Conservation (phyloP, 2,329 filamentous ascomycete species). For the Trichoderma sp. region DNA sequence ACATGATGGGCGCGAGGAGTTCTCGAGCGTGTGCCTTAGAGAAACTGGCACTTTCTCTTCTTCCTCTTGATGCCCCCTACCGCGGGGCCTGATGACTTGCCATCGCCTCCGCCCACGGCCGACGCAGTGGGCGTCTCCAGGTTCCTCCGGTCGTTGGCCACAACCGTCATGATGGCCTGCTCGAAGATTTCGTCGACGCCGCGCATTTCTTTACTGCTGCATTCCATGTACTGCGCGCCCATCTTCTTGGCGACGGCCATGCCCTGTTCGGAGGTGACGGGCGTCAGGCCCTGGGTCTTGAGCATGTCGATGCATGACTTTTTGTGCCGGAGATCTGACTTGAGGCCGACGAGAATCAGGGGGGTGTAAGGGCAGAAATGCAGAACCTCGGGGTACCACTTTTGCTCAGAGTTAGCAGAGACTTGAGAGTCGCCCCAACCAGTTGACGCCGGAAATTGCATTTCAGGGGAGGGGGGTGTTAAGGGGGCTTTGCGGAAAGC, state of each 20-base stretch:
- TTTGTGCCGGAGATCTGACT: slow-evolving; percentile 94
- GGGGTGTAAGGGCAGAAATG: slow-evolving; percentile 99
- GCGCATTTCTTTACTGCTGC: slow-evolving; percentile 95
- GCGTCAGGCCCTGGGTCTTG: slow-evolving; percentile 94
- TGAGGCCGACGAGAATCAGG: slow-evolving; percentile 91
- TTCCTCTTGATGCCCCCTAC: slow-evolving; percentile 67
- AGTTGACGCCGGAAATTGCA: background rate
- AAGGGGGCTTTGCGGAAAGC: background rate
- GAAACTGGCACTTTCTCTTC: slow-evolving; percentile 80
- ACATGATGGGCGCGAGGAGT: slow-evolving; percentile 19
- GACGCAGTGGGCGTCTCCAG: slow-evolving; percentile 53
- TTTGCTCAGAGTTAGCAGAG: slow-evolving; percentile 46
- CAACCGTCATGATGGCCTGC: slow-evolving; percentile 83
- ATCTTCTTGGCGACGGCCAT: slow-evolving; percentile 87
- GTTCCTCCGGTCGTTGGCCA: slow-evolving; percentile 74
- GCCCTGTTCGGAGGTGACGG: slow-evolving; percentile 89
- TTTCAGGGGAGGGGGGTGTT: background rate
- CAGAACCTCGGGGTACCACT: slow-evolving; percentile 98
- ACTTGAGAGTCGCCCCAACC: background rate
- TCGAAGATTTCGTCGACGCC: slow-evolving; percentile 98
- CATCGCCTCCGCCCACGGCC: slow-evolving; percentile 44
- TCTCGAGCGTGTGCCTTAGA: slow-evolving; percentile 53
- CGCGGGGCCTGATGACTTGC: slow-evolving; percentile 46
- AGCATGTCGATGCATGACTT: slow-evolving; percentile 97
- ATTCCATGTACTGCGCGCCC: slow-evolving; percentile 95